A percentile compares a stretch with the other conserved stretches of the same genome.
Conservation (phyloP, 495 filamentous ascomycete genomes). For the Xylaria sp. region DNA sequence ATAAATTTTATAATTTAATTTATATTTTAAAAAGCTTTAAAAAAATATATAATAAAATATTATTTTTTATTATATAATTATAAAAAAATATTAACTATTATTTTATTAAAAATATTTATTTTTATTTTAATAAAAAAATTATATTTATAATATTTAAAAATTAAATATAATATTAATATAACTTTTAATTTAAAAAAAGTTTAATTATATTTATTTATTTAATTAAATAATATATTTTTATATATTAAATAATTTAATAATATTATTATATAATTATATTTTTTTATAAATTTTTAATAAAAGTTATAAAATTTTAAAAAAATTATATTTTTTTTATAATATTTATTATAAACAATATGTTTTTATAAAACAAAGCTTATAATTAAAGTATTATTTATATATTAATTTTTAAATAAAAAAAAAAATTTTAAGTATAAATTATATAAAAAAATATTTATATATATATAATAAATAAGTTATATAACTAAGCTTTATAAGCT, state of each 20-base stretch:
- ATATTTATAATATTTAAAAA: background rate
- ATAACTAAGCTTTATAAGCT: too few relatives aligned
- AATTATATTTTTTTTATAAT: background rate
- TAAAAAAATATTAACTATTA: background rate
- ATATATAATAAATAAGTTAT: background rate
- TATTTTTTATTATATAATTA: background rate
- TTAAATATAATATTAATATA: background rate
- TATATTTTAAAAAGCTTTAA: background rate
- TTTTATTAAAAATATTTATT: background rate
- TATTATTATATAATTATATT: background rate
- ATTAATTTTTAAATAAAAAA: too few relatives aligned
- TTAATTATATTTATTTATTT: background rate
- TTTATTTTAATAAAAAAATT: background rate
- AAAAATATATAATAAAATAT: background rate
- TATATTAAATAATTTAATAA: background rate
- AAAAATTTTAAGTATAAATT: too few relatives aligned
- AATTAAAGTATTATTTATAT: background rate
- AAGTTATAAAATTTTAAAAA: slow-evolving; percentile 1
- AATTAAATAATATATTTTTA: background rate
- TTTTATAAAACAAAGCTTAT: too few relatives aligned
- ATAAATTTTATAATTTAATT: background rate
- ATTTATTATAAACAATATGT: background rate
- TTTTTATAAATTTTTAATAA: background rate
- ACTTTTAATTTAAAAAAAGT: too few relatives aligned
- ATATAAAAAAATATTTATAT: too few relatives aligned